Evolutionary conservation across 768 basidiomycete species (phyloP), one percentile per base, ranked within the genome.

Genomic region (Scleroderma bovista): DNA sequence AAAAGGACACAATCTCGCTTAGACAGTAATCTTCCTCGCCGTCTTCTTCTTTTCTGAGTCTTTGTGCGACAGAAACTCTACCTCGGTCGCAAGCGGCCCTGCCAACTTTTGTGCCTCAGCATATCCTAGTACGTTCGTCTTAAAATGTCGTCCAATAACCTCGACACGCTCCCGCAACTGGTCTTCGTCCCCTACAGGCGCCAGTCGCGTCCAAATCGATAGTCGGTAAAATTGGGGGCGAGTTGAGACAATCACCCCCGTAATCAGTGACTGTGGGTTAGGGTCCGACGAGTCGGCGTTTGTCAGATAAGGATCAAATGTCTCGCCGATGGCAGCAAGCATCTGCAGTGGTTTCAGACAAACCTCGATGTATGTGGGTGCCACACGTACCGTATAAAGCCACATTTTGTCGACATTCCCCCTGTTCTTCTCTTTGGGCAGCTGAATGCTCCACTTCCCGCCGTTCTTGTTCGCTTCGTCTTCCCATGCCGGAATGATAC

Each of bases 271-370:
- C 56, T 76, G 74, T 8, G 73, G 72, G 36, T 71, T 74, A 16
- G 68, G 67, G 40, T 70, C 76, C 54, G 65, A 53, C 16, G 65
- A 17, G 60, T 69, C 56, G 73, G 78, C 41, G 70, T 61, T 51
- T 20, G 83, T 77, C 43, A 90, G 78, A 47, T 84, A 80, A 15
- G 94, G 92, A 69, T 98, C 96, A 67, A 96, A 97, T 0, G 93
- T 99, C 72, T 99, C 96, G 47, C 96, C 96, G 57, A 99, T 99
- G 40, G 95, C 96, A 52, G 96, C 96, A 51, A 99, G 83, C 95
- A 98, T 97, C 96, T 98, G 68, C 3, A 24, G 37, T 24, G 15
- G 7, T 20, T n/a, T n/a, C 34, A 48, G 39, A 11, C n/a, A n/a
- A 13, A 36, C 13, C 34, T 11, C 23, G 59, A 19, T 57, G 51